These are phyloP conservation scores for Exophiala oligosperma DNA, from an alignment of 2,329 filamentous ascomycete species.

Conservation along the genomic window DNA sequence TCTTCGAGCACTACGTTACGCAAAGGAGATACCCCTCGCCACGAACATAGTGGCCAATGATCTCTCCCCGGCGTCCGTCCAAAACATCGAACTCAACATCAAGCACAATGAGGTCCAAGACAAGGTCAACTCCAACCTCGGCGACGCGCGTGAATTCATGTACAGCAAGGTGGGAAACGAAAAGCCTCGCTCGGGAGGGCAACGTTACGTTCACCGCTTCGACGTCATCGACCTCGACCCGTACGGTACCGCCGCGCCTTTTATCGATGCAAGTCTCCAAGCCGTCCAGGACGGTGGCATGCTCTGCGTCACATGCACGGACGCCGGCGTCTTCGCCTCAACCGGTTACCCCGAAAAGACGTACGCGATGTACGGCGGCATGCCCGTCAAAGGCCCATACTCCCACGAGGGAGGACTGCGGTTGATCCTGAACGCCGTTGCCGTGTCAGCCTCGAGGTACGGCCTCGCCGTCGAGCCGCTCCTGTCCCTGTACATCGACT, in stretches of 20 bases:
- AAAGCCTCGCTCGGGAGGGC: slow-evolving; percentile 35
- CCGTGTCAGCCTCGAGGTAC: slow-evolving; percentile 77
- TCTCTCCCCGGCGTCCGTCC: slow-evolving; percentile 72
- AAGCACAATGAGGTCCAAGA: slow-evolving; percentile 74
- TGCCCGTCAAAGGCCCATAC: slow-evolving; percentile 79
- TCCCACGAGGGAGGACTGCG: slow-evolving; percentile 89
- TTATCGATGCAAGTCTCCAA: slow-evolving; percentile 88
- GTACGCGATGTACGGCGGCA: slow-evolving; percentile 88
- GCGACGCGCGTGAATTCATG: slow-evolving; percentile 90
- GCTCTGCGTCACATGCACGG: slow-evolving; percentile 93
- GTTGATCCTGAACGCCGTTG: slow-evolving; percentile 79
- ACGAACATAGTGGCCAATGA: slow-evolving; percentile 89
- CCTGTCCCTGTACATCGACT: slow-evolving; percentile 91
- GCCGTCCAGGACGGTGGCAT: slow-evolving; percentile 84
- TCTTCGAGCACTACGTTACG: slow-evolving; percentile 85
- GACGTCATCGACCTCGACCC: slow-evolving; percentile 96
- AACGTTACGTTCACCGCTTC: slow-evolving; percentile 59
- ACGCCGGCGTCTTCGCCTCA: slow-evolving; percentile 92
- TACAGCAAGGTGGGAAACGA: slow-evolving; percentile 64
- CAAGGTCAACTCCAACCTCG: slow-evolving; percentile 70
- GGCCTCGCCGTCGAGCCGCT: slow-evolving; percentile 87
- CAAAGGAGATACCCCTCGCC: slow-evolving; percentile 81
- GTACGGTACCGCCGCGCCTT: slow-evolving; percentile 89
- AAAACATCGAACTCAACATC: slow-evolving; percentile 81
- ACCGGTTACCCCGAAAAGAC: slow-evolving; percentile 93